Conservation (phyloP, 129 eudicot genomes). For the Chrysanthemum makinoi region DNA sequence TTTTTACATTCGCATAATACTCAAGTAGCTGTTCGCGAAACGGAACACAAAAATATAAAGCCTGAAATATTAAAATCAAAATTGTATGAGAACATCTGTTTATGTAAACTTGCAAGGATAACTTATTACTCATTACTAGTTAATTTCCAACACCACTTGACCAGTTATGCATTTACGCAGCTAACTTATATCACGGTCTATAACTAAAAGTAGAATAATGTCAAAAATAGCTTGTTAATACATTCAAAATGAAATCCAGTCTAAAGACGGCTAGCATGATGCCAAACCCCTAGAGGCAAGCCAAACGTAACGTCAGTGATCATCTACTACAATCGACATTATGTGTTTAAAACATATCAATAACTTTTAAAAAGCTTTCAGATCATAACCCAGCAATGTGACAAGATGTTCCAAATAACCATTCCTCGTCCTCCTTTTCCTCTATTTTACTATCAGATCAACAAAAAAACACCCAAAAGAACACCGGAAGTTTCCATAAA, state of each 20-base stretch:
- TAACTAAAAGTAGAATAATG: neutral
- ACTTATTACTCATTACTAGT: neutral
- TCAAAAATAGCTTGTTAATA: neutral
- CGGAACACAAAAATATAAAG: slow-evolving; percentile 93
- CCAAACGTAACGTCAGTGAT: neutral
- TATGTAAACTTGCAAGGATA: too few species aligned
- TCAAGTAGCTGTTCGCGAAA: slow-evolving; percentile 91
- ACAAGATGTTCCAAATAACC: neutral
- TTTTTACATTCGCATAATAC: slow-evolving; percentile 68
- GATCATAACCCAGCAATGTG: neutral
- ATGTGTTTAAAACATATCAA: neutral
- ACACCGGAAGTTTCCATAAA: neutral
- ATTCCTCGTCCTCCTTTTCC: neutral
- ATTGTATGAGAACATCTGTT: neutral
- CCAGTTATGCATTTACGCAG: slow-evolving; percentile 2
- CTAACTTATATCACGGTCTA: neutral
- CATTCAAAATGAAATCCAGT: too few species aligned
- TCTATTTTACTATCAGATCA: neutral
- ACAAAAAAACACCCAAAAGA: neutral
- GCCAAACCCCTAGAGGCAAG: neutral
- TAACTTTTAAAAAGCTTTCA: neutral
- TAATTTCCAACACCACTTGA: neutral
- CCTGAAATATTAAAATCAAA: slow-evolving; percentile 40
- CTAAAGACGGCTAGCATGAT: neutral
- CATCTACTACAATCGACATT: neutral